Base-by-base conservation (phyloP, 371 early-diverging fungal genomes). In the Apophysomyces variabilis region DNA sequence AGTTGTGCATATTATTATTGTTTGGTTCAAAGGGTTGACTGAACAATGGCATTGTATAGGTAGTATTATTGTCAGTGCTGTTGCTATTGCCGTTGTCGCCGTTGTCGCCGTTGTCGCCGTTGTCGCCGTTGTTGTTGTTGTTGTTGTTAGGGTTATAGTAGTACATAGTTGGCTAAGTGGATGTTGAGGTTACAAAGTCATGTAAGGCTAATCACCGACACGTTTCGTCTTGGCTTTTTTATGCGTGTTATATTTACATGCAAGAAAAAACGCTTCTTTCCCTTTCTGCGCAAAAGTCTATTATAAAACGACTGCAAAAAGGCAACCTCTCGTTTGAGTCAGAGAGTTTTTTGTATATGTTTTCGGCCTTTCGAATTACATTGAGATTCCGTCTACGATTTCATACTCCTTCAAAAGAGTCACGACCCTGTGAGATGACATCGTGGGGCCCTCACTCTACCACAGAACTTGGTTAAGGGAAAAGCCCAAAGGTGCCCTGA, bases 111-210 rank as follows among this genome's bases (percentile, higher is more conserved):
- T 26, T 26, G 26, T 60, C n/a, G n/a, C n/a, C n/a, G n/a, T n/a
- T 1, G 21, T 21, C 1, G 21, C 1, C 21, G 21, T 26, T 26
- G 26, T 60, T 37, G 54, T 43, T 37, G 60, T 60, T 46, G 47
- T 45, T 66, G 61, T 57, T 57, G 66, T 61, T 62, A 21, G 16
- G n/a, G 54, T 50, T 50, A 26, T 50, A 50, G 54, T 50, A 50
- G 54, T 50, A 50, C 54, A 50, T 50, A 21, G 54, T 50, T 16
- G 54, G 54, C 21, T 26, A 26, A 21, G 21, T 50, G 54, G 54
- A 50, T 50, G 54, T 50, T 21, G 54, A 50, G 21, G n/a, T 18
- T 21, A 50, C n/a, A 50, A 50, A 50, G 54, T 50, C 54, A 50
- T 50, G 54, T 50, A 50, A 50, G 21, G 18, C 8, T 50, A 50